phyloP scores from a whole-genome alignment of 2,329 filamentous ascomycete species.

The Cytospora schulzeri region DNA sequence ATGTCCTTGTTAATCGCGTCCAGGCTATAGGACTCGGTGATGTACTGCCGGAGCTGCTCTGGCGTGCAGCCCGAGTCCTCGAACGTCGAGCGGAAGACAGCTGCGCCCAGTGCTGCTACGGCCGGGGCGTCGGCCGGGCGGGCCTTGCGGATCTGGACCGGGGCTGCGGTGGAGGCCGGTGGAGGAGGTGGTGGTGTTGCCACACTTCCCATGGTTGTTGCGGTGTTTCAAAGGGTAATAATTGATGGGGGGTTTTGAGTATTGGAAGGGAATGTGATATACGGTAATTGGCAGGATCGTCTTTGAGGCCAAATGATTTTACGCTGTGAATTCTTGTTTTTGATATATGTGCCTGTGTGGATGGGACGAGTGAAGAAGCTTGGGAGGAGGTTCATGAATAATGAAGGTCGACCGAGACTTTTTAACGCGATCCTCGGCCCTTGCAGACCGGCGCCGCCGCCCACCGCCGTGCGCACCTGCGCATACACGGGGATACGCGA shows the following conservation, averaged over 20 bases:
- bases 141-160: conserved; percentile 33
- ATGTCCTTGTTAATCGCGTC: conserved; percentile 33
- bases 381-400: not conserved
- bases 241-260: no score
- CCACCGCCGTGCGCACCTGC: not conserved
- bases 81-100: conserved; percentile 45
- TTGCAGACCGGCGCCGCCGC: not conserved
- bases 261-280: no score
- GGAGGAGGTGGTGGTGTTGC: not conserved
- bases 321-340: no score
- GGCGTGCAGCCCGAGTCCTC: conserved; percentile 42
- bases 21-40: conserved; percentile 40
- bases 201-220: not conserved
- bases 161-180: not conserved
- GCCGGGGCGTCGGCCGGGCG: conserved; percentile 33
- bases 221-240: not conserved
- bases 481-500: not conserved
- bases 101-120: conserved; percentile 39
- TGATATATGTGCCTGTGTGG: not conserved
- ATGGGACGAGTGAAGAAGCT: not conserved
- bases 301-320: no score
- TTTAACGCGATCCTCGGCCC: not conserved
- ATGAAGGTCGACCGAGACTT: not conserved
- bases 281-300: no score
- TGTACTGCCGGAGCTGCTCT: conserved; percentile 41